Base-by-base conservation (phyloP, 805 yeast species). In the Scheffersomyces lignosus region DNA sequence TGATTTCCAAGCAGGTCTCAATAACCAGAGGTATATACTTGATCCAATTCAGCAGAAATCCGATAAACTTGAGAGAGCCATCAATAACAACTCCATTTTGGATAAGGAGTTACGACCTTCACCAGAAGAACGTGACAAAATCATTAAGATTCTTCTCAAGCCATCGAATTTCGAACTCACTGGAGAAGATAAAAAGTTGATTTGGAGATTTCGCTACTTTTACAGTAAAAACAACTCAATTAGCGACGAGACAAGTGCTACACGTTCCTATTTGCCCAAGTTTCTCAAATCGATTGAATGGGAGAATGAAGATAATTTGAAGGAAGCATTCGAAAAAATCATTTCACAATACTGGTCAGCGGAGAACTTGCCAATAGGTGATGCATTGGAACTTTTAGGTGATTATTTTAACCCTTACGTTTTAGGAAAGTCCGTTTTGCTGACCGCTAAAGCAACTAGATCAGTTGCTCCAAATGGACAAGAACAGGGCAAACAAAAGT, bases 1-100 rank as follows among this genome's bases (percentile, higher is more conserved):
- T 3, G 75, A 66, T 38, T 63, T 60, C 43, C 60, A 56, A 30
- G 33, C 40, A 7, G 17, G 33, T 5, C 9, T 20, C 24, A 20
- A 20, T 20, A 34, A 31, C 29, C 20, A 18, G 8, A 23, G 47
- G 16, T 54, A 66, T 0, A 63, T 65, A 1, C 31, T 64, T 40
- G 95, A 91, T 51, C 96, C 96, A 1, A 82, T 93, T 15, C 98
- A 93, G 54, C 75, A 80, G 45, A 93, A 91, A 56, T 88, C 84
- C 51, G 79, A 96, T 47, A 80, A 83, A 40, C 63, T 91, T 35
- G 93, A 90, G 45, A 83, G 97, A 59, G 65, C 64, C 35, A 78
- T 85, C 33, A 87, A 90, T 48, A 83, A 85, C 51, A 78, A 83
- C 33, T 75, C 87, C 1, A 75, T 86, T 18, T 62, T 87, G 25